These are phyloP conservation scores for Marasmius tenuissimus DNA, from an alignment of 1,284 basidiomycete genomes.

Conservation along the genomic window DNA sequence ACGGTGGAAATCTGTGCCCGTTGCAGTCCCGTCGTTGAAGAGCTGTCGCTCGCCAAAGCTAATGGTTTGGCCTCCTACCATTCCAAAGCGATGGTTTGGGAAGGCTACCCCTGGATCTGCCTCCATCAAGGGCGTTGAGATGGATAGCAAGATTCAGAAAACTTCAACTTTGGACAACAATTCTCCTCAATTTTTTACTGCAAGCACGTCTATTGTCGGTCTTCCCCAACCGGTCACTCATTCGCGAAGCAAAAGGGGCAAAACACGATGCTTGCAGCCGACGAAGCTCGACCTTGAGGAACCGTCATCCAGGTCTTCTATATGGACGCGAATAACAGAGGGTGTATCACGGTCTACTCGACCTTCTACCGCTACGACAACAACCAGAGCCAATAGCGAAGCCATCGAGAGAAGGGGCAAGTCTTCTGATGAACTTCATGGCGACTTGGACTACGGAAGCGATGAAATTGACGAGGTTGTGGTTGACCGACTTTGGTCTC, in stretches of 20 bases:
- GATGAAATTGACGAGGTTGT: constrained; percentile 8
- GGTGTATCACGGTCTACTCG: not conserved
- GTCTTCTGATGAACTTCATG: not conserved
- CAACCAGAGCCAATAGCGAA: not conserved
- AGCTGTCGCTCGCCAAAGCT: not conserved
- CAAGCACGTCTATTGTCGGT: not conserved
- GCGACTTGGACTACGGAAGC: not conserved
- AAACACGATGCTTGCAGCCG: not conserved
- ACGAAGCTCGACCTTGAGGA: not conserved
- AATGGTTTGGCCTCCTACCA: not conserved
- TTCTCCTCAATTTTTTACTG: too few relatives aligned
- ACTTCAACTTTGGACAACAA: too few relatives aligned
- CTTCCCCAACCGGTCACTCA: not conserved
- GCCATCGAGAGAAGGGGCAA: not conserved
- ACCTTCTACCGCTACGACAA: not conserved
- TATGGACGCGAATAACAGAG: not conserved
- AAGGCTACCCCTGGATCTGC: not conserved
- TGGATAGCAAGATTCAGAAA: too few relatives aligned
- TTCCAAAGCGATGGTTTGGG: not conserved
- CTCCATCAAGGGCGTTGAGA: not conserved
- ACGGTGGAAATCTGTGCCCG: not conserved
- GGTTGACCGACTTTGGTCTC: constrained; percentile 6
- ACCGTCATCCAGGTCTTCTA: not conserved
- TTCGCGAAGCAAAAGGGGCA: not conserved
- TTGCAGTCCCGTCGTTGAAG: not conserved